Base-by-base conservation (phyloP, 2,329 filamentous ascomycete genomes). In the Pestalotiopsis sp. region DNA sequence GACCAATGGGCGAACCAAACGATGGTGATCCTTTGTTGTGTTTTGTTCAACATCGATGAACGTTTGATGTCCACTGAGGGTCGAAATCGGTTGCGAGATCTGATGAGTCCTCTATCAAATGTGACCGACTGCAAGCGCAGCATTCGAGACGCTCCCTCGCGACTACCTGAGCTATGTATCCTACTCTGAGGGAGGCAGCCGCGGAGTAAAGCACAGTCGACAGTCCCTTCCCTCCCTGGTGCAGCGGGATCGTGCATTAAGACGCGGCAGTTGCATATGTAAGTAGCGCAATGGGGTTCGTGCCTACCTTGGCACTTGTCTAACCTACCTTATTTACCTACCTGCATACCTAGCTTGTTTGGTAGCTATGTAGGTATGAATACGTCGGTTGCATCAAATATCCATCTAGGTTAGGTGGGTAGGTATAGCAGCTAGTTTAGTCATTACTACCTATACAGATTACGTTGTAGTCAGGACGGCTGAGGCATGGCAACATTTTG, bases 211-310 rank as follows among this genome's bases (percentile, higher is more conserved):
- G 7, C 31, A 52, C 20, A 52, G 45, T 52, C 45, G 45, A 52
- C 45, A 52, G 14, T 17, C 20, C 20, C 20, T 36, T 36, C 31
- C 31, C 9, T 27, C 5, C 27, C 31, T 62, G 12, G 31, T 31
- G 17, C 59, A 62, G 59, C 59, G 59, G 59, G 14, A 62, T 11
- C 9, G 14, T 62, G 59, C 59, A 62, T 62, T 13, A n/a, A 62
- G 36, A 62, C 36, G 59, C 59, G 31, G 31, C 59, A 62, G 20
- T 62, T 62, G 36, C 31, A 38, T 39, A 36, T 17, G 14, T 52
- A 52, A 20, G 45, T n/a, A 52, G 45, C 14, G 45, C 7, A 52
- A 52, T 52, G 17, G 17, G 13, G 45, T 52, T 20, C 45, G 45
- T 52, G 17, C 20, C 45, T n/a, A 52, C 31, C 31, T 36, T 36